A percentile compares a stretch with the other conserved stretches of the same genome.
phyloP scores from a whole-genome alignment of 805 yeast species.

The Komagataella ulmi region DNA sequence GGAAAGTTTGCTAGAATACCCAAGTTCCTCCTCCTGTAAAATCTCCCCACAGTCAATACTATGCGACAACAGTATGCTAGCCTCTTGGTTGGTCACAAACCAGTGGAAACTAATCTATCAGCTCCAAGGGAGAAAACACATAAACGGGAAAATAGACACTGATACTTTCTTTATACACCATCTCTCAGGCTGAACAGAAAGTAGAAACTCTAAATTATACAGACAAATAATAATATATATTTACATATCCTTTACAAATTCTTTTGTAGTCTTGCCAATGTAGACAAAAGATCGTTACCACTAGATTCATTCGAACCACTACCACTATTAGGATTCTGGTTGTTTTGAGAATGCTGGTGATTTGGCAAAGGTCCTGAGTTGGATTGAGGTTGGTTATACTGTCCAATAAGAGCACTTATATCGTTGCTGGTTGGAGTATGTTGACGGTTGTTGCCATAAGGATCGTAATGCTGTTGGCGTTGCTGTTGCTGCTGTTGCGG shows the following conservation, averaged over 20 bases:
- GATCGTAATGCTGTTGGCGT: constrained; percentile 3
- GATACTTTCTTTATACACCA: neutral
- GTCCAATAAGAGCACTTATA: constrained; percentile 3
- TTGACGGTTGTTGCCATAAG: neutral
- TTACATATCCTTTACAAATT: neutral
- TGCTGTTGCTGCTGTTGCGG: neutral
- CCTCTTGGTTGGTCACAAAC: too few species aligned
- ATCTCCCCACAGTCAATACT: too few species aligned
- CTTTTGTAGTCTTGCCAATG: constrained; percentile 6
- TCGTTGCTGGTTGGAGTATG: constrained; percentile 1
- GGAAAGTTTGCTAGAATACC: too few species aligned
- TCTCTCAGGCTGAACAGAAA: neutral
- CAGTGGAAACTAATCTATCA: too few species aligned
- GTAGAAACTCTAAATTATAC: neutral
- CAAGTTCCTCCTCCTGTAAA: too few species aligned
- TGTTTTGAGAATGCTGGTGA: constrained; percentile 1
- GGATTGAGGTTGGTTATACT: constrained; percentile 1
- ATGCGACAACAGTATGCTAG: too few species aligned
- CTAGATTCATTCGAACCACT: neutral
- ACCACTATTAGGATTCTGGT: constrained; percentile 2
- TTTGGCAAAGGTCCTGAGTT: constrained; percentile 2
- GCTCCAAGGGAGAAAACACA: too few species aligned
- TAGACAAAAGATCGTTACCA: constrained; percentile 2
- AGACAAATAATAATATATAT: neutral
- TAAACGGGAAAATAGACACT: too few species aligned